Conservation (phyloP, 176 grass and related monocot species). For the Lolium multiflorum region DNA sequence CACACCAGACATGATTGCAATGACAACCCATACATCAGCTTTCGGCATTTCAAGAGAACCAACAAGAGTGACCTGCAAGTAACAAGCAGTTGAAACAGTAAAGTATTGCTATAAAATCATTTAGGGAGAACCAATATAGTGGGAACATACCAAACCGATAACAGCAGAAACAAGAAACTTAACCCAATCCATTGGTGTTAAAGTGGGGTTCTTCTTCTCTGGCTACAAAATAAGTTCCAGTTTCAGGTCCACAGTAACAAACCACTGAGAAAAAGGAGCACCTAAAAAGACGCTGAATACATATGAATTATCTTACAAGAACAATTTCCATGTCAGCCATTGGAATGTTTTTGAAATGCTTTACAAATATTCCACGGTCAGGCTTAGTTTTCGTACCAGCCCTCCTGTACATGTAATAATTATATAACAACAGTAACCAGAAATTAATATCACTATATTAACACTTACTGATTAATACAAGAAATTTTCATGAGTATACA, state of each 20-base stretch:
- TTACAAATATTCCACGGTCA: conserved; percentile 84
- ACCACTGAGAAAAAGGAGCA: conserved; percentile 2
- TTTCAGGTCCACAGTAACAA: conserved; percentile 19
- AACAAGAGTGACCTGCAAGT: conserved; percentile 74
- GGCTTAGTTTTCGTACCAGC: conserved; percentile 58
- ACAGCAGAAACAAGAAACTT: conserved; percentile 91
- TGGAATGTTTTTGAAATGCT: conserved; percentile 91
- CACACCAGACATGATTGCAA: conserved; percentile 81
- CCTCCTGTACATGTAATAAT: conserved; percentile 56
- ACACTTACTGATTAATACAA: neutral
- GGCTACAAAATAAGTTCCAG: conserved; percentile 62
- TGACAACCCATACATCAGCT: conserved; percentile 80
- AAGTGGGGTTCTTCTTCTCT: conserved; percentile 93
- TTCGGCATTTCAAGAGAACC: conserved; percentile 89
- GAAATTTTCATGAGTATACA: conserved; percentile 37
- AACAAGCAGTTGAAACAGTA: conserved; percentile 38
- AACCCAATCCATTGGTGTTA: conserved; percentile 98
- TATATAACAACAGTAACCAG: conserved; percentile 30
- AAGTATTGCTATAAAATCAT: conserved; percentile 18
- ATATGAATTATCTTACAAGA: conserved; percentile 67
- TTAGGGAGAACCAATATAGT: conserved; percentile 24
- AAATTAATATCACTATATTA: conserved; percentile 33
- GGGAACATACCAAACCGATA: conserved; percentile 83
- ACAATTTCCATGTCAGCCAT: conserved; percentile 96
- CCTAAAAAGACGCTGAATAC: conserved; percentile 35